Conservation (phyloP, 2,329 filamentous ascomycete species). For the Penicillium sp. region DNA sequence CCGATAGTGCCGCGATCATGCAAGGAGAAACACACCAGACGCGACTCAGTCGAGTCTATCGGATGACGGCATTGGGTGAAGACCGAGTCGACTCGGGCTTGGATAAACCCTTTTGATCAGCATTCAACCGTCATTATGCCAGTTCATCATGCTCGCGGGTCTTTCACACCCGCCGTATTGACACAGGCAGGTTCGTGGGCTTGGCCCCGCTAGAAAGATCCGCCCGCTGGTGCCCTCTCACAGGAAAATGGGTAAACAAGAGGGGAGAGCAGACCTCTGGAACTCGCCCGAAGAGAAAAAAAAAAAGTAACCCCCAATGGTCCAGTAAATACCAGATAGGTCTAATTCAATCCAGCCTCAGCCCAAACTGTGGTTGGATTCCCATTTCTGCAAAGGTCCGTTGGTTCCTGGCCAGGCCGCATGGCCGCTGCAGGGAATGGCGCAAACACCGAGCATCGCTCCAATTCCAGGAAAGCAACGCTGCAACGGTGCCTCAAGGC, state of each 20-base stretch:
- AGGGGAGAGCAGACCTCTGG: neutral
- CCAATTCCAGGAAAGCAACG: neutral
- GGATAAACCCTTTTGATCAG: neutral
- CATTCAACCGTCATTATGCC: neutral
- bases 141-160: neutral
- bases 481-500: neutral
- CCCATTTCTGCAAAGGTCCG: neutral
- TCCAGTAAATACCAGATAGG: neutral
- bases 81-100: neutral
- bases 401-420: neutral
- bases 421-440: neutral
- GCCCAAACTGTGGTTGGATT: neutral
- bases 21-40: slow-evolving; percentile 13
- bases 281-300: neutral
- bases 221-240: neutral
- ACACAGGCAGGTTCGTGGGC: neutral
- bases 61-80: neutral
- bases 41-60: neutral
- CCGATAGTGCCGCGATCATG: slow-evolving; percentile 20
- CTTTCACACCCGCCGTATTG: neutral
- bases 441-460: neutral
- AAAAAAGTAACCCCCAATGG: neutral
- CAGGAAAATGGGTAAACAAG: neutral
- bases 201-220: neutral
- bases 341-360: neutral